These are phyloP conservation scores for Dovyalis caffra DNA, from an alignment of 345 rosid genomes.

Conservation along the genomic window DNA sequence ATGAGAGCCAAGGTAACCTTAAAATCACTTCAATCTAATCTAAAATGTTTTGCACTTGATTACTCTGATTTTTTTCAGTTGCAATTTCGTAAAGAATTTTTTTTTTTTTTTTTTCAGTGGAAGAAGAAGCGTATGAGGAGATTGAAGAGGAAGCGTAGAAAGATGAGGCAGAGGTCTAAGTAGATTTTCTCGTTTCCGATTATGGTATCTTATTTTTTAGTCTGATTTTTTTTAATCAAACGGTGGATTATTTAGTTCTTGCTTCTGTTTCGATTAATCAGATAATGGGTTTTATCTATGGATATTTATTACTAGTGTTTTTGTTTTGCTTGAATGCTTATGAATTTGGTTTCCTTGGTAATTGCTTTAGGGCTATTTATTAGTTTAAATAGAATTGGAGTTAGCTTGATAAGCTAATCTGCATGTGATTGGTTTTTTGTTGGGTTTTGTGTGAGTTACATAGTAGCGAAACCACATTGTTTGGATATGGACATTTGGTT, in stretches of 20 bases:
- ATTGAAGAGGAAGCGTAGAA: conserved; percentile 52
- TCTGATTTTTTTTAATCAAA: no score
- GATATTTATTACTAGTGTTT: background rate
- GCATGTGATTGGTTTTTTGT: no score
- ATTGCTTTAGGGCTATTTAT: no score
- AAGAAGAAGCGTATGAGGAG: conserved; percentile 56
- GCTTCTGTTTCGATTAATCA: background rate
- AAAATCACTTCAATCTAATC: background rate
- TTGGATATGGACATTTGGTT: no score
- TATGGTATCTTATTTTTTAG: no score
- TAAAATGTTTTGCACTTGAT: background rate
- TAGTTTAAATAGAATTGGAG: no score
- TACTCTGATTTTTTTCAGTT: background rate
- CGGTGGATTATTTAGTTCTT: background rate
- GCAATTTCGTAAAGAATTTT: no score
- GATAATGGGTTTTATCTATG: background rate
- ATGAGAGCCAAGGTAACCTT: conserved; percentile 31
- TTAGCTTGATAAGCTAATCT: no score
- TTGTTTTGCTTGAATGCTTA: background rate
- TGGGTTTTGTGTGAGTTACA: no score
- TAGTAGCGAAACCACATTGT: no score
- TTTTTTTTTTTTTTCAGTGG: conserved; percentile 28
- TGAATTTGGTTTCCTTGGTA: background rate
- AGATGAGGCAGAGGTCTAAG: conserved; percentile 51
- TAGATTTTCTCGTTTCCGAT: conserved; percentile 14